Base-by-base conservation (phyloP, 495 filamentous ascomycete genomes). In the Podospora pseudocomata region DNA sequence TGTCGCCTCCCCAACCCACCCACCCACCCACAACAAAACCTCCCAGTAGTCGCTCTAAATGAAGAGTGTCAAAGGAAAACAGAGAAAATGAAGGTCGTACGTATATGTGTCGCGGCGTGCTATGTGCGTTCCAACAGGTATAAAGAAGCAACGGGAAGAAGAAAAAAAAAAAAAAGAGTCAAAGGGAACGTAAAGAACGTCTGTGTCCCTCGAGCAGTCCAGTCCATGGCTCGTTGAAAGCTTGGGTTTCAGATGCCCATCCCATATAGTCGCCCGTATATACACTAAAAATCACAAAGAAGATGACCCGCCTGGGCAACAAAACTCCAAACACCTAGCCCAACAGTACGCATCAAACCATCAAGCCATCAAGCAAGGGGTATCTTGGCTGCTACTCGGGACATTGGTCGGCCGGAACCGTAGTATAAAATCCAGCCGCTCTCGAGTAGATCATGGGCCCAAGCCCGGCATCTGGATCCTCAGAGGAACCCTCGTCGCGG, bases 401-500 rank as follows among this genome's bases (percentile, higher is more conserved):
- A 19, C 13, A 54, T 44, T 56, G 53, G 27, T 23, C 23, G 23
- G 23, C 23, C 23, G 23, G 23, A 23, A 23, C 23, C 23, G 23
- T 23, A 23, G 23, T 23, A 23, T 23, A 23, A 23, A 26, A 16
- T 53, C 75, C 76, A 30, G 71, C 66, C 11, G 76, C 75, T 39
- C 76, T 72, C 34, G 18, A 59, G 60, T 74, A 78, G 0, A 20
- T 6, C 68, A 69, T 65, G 30, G 26, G 4, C n/a, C 5, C 49
- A 3, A 19, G 18, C 7, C 23, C 13, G 2, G 61, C 67, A 39
- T 15, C 19, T 0, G 32, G 7, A 49, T 78, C 76, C 9, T 77
- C 73, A 0, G 55, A 23, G n/a, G 13, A 3, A 11, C 34, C 71
- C 57, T 26, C 49, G 11, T 78, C 76, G 30, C 76, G 73, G 39